Evolutionary conservation across 2,329 filamentous ascomycete genomes (phyloP).

Genomic region (Fusarium equiseti): DNA sequence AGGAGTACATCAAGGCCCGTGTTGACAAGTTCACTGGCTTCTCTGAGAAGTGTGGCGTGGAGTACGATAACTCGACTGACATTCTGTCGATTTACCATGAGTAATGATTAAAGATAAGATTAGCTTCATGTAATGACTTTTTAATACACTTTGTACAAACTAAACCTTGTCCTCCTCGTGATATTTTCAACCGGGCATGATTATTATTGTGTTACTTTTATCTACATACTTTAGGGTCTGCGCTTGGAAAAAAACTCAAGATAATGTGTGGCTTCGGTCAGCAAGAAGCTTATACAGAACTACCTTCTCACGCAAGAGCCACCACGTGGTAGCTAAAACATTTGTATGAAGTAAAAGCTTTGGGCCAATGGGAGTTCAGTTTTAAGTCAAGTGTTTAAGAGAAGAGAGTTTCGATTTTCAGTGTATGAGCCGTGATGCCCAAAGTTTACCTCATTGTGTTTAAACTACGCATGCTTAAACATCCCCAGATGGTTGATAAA

Average conservation of each 20-base stretch:
- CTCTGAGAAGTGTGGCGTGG: constrained; percentile 41
- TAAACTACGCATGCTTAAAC: neutral
- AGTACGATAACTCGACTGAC: constrained; percentile 42
- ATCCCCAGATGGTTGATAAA: neutral
- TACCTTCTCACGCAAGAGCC: neutral
- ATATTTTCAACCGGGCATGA: neutral
- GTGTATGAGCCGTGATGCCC: neutral
- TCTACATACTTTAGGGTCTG: too few relatives aligned
- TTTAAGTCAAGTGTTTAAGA: neutral
- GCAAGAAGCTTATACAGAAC: neutral
- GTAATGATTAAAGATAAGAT: constrained; percentile 9
- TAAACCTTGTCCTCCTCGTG: neutral
- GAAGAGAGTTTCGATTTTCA: neutral
- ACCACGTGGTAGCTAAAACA: neutral
- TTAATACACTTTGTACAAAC: constrained; percentile 4
- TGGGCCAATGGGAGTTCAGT: neutral
- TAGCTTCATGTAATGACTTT: neutral
- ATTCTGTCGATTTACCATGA: constrained; percentile 40
- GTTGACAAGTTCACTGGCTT: constrained; percentile 38
- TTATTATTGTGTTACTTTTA: too few relatives aligned
- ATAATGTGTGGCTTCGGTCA: neutral
- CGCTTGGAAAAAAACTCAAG: too few relatives aligned
- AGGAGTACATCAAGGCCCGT: constrained; percentile 36
- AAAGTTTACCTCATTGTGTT: neutral
- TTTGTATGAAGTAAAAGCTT: neutral